A percentile compares a stretch with the other conserved stretches of the same genome.
phyloP scores from a whole-genome alignment of 768 basidiomycete genomes.

The Epithele typhae region DNA sequence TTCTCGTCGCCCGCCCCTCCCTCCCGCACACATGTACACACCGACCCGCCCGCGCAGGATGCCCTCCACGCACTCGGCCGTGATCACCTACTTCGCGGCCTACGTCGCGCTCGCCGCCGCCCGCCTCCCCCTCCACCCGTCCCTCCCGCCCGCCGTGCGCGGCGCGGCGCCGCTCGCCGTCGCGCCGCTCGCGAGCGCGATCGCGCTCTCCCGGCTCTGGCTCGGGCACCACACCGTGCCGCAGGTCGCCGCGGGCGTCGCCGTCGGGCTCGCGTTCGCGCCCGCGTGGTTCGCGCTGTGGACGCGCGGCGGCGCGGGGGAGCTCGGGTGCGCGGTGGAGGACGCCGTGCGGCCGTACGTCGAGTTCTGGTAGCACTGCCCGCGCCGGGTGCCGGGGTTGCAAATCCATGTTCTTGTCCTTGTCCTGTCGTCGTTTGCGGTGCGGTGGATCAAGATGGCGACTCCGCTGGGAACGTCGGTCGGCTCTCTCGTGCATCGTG shows the following conservation, averaged over 20 bases:
- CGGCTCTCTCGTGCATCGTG: too few relatives aligned
- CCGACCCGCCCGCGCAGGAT: constrained; percentile 43
- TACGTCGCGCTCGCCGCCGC: constrained; percentile 55
- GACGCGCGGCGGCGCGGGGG: constrained; percentile 32
- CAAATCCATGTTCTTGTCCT: too few relatives aligned
- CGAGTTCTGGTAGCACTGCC: too few relatives aligned
- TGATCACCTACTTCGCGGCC: constrained; percentile 58
- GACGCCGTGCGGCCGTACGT: not conserved
- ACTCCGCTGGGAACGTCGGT: too few relatives aligned
- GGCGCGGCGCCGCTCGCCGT: constrained; percentile 41
- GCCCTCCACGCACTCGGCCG: constrained; percentile 80
- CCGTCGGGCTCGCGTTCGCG: constrained; percentile 52
- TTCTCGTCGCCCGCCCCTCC: not conserved
- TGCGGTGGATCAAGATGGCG: too few relatives aligned
- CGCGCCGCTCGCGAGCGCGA: constrained; percentile 49
- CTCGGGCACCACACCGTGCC: constrained; percentile 73
- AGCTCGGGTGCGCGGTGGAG: constrained; percentile 24
- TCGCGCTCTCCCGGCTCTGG: constrained; percentile 66
- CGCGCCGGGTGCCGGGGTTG: too few relatives aligned
- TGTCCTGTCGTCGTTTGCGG: too few relatives aligned
- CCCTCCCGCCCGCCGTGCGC: constrained; percentile 41
- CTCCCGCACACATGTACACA: not conserved
- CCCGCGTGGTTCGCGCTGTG: constrained; percentile 56
- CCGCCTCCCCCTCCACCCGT: constrained; percentile 55
- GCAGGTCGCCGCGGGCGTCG: constrained; percentile 59